Percentiles rank a stretch among this genome's conserved stretches.
phyloP scores from a whole-genome alignment of 2,329 filamentous ascomycete species.

The Penicillium sp. region DNA sequence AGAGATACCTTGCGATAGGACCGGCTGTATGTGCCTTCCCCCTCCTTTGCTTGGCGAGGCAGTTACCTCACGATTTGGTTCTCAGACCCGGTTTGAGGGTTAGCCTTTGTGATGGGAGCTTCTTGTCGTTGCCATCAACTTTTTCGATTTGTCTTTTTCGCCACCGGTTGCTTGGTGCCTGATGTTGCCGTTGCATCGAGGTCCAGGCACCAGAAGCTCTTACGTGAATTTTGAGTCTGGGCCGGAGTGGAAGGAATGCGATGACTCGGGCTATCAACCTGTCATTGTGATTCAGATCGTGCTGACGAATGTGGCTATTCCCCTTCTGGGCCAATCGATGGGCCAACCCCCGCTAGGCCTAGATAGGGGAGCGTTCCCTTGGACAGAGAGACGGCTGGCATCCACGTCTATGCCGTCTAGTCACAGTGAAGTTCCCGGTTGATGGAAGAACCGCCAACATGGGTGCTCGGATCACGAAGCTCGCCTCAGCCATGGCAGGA shows the following conservation, averaged over 20 bases:
- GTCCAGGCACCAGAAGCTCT: slow-evolving; percentile 9
- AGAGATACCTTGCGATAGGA: slow-evolving; percentile 5
- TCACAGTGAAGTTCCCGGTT: too few species aligned
- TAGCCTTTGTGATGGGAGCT: too few species aligned
- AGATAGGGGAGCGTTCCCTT: too few species aligned
- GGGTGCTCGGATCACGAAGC: too few species aligned
- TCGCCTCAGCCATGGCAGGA: too few species aligned
- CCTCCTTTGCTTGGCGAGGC: too few species aligned
- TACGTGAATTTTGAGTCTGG: slow-evolving; percentile 4
- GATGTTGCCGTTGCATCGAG: slow-evolving; percentile 17
- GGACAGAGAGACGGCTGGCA: too few species aligned
- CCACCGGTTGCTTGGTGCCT: slow-evolving; percentile 6
- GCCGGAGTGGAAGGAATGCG: slow-evolving; percentile 2
- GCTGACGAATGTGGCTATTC: slow-evolving; percentile 7
- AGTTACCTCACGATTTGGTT: too few species aligned
- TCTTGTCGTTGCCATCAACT: too few species aligned
- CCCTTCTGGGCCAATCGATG: not conserved
- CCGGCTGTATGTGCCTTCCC: not conserved
- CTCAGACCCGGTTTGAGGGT: too few species aligned
- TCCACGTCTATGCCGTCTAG: too few species aligned
- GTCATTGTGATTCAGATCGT: slow-evolving; percentile 2
- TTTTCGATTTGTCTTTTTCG: not conserved
- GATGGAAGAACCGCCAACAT: too few species aligned
- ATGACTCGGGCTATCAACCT: slow-evolving; percentile 4
- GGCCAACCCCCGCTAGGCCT: not conserved